Evolutionary conservation across 2,329 filamentous ascomycete genomes (phyloP), one percentile per base, ranked within the genome.

Genomic region (Hypoxylon sp.): DNA sequence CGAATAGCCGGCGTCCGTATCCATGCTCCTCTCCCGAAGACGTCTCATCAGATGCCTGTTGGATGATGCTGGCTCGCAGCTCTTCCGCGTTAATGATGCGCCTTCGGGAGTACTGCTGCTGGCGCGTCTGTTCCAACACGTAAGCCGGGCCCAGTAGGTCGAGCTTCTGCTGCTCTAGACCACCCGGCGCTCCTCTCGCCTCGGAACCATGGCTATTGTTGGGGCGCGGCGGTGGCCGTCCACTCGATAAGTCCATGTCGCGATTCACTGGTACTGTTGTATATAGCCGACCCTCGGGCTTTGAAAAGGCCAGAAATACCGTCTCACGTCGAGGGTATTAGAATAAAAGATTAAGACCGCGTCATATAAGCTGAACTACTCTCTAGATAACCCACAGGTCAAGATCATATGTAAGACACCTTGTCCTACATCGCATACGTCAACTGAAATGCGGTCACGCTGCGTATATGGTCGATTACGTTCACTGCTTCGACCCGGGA

Each of bases 71-170:
- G 6, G 54, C 44, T 34, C 60, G 65, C 20, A 75, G 62, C 4
- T 65, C 62, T 5, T 66, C 57, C 1, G 59, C 56, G 37, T 51
- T 61, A 34, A n/a, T 15, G 19, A 73, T 39, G 22, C 22, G 22
- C 50, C 24, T 65, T 30, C 67, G 65, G 15, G 52, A 19, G 32
- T 30, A 54, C 34, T 19, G 56, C 64, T 10, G 53, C 51, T 30
- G 49, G 15, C 15, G 19, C 8, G 53, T 49, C 68, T 69, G 71
- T 43, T 68, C 64, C 5, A 74, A 37, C 20, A 71, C 41, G 57
- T 71, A 71, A 1, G 65, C 71, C 1, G 65, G 57, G 22, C 53
- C 50, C n/a, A 59, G 56, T 4, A 62, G 34, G 11, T 56, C 54
- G 26, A 60, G 54, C 24, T 58, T 22, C 22, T 41, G 20, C 20